These are phyloP conservation scores for Candida dajiaensis DNA, from an alignment of 805 yeast genomes.

Conservation along the genomic window DNA sequence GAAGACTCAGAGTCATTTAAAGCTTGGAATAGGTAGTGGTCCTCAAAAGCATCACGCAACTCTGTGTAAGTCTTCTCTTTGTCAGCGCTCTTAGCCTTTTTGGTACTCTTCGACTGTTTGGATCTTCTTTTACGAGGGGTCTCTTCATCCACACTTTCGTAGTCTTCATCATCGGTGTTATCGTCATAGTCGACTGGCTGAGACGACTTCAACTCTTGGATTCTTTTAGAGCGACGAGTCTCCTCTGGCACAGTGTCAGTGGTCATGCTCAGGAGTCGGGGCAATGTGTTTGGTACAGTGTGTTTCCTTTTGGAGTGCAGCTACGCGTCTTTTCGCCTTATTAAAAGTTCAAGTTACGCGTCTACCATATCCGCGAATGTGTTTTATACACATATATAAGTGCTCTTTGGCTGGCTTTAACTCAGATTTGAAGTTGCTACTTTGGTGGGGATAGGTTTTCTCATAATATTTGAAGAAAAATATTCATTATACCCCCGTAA, in stretches of 20 bases:
- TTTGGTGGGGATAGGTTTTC: too few relatives aligned
- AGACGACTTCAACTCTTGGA: conserved; percentile 12
- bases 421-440: too few relatives aligned
- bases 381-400: too few relatives aligned
- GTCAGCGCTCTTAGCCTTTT: conserved; percentile 7
- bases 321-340: background rate
- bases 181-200: conserved; percentile 19
- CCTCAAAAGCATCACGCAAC: conserved; percentile 36
- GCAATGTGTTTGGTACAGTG: background rate
- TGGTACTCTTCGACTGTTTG: conserved; percentile 3
- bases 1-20: conserved; percentile 45
- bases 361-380: too few relatives aligned
- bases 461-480: too few relatives aligned
- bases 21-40: conserved; percentile 45
- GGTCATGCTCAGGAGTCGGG: conserved; percentile 3
- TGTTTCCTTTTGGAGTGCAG: background rate
- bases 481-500: too few relatives aligned
- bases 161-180: conserved; percentile 17
- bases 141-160: conserved; percentile 19
- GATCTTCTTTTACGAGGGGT: conserved; percentile 13
- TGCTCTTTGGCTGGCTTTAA: too few relatives aligned
- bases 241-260: background rate
- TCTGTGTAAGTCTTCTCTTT: conserved; percentile 28
- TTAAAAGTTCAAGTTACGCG: too few relatives aligned
- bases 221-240: conserved; percentile 21